A percentile compares a stretch with the other conserved stretches of the same genome.
Conservation (phyloP, 2,329 filamentous ascomycete species). For the Laburnicola sp. region DNA sequence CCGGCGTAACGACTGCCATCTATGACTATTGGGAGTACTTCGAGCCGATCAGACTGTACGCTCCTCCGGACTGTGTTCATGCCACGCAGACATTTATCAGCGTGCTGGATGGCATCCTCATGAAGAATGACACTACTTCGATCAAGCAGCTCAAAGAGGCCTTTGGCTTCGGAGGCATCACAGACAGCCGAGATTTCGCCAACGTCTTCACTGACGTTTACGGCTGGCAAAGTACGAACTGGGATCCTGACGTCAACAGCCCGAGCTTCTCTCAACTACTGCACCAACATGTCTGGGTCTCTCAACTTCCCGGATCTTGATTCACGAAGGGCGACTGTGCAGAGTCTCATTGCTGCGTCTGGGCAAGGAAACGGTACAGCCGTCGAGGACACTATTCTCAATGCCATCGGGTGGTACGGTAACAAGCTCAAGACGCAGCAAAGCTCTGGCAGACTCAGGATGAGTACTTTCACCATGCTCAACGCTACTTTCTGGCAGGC, state of each 20-base stretch:
- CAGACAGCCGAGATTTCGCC: conserved; percentile 58
- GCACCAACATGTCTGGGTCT: conserved; percentile 57
- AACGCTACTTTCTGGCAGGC: conserved; percentile 53
- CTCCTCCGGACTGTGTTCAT: conserved; percentile 66
- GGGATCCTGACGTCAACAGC: conserved; percentile 49
- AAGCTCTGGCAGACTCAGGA: conserved; percentile 46
- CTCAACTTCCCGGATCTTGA: conserved; percentile 50
- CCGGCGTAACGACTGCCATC: conserved; percentile 70
- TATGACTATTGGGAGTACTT: conserved; percentile 51
- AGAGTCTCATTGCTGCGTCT: conserved; percentile 52
- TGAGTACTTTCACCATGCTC: conserved; percentile 55
- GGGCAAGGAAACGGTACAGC: conserved; percentile 51
- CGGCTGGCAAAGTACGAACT: conserved; percentile 54
- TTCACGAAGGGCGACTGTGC: conserved; percentile 43
- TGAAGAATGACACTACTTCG: conserved; percentile 50
- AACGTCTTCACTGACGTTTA: conserved; percentile 51
- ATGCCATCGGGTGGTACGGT: conserved; percentile 61
- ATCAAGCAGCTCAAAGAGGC: conserved; percentile 53
- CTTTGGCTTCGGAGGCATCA: conserved; percentile 56
- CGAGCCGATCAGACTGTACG: conserved; percentile 60
- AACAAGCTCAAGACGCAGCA: conserved; percentile 44
- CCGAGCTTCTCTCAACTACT: conserved; percentile 56
- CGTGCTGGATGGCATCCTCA: conserved; percentile 61
- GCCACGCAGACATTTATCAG: conserved; percentile 63
- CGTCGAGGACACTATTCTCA: conserved; percentile 58